Evolutionary conservation across 192 early-diverging fungal species (phyloP).

Genomic region (Coemansia sp.): DNA sequence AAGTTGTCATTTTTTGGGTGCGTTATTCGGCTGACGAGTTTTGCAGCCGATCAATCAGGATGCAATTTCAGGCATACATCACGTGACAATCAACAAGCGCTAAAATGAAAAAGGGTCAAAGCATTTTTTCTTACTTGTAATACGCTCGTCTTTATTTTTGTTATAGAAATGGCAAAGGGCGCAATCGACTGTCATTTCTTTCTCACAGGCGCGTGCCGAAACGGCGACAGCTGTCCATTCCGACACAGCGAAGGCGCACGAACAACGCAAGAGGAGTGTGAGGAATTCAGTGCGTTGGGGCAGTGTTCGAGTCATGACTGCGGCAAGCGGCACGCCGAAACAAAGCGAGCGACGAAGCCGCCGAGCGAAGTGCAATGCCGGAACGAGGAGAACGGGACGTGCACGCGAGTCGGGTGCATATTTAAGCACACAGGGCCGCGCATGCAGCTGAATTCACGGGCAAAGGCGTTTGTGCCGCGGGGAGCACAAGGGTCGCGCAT

Average conservation of each 20-base stretch:
- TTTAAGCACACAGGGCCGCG: constrained; percentile 26
- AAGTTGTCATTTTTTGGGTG: background rate
- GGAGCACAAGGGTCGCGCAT: background rate
- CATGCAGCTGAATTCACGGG: constrained; percentile 13
- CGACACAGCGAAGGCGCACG: constrained; percentile 37
- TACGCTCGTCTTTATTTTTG: background rate
- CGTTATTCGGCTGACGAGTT: background rate
- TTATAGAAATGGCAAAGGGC: constrained; percentile 7
- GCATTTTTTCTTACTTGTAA: background rate
- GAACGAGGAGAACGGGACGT: constrained; percentile 41
- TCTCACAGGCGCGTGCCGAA: constrained; percentile 33
- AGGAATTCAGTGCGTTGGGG: constrained; percentile 26
- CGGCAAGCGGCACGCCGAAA: constrained; percentile 33
- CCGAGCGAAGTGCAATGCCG: constrained; percentile 37
- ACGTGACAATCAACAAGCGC: background rate
- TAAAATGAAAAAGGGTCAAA: background rate
- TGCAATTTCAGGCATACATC: constrained; percentile 4
- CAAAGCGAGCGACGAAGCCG: constrained; percentile 11
- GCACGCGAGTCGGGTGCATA: constrained; percentile 34
- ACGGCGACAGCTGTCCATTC: constrained; percentile 39
- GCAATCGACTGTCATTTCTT: constrained; percentile 47
- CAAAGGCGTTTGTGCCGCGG: constrained; percentile 43
- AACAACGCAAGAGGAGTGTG: constrained; percentile 23
- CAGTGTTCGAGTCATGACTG: constrained; percentile 35
- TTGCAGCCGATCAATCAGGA: background rate